Base-by-base conservation (phyloP, 1,284 basidiomycete genomes). In the Ustilago hordei region DNA sequence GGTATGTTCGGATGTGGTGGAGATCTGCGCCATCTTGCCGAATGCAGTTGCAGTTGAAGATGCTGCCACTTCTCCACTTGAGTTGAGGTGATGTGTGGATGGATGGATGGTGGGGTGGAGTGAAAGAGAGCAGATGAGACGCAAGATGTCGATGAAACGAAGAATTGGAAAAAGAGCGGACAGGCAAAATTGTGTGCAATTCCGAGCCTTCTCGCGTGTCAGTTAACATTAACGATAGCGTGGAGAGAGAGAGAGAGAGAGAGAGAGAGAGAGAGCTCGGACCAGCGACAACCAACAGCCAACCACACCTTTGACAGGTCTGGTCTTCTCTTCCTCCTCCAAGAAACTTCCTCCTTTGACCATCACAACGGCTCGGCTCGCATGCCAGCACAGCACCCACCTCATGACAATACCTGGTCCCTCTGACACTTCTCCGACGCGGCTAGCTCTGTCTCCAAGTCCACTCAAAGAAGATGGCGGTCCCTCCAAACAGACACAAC, bases 1-100 rank as follows among this genome's bases (percentile, higher is more conserved):
- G 43, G 76, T 82, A 32, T 65, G 79, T 39, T 73, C 76, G 15
- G 78, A 76, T 8, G 80, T 77, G 47, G 81, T 83, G n/a, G 76
- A 72, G 64, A 83, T 83, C 57, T 76, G 76, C 43, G 81, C 81
- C 81, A 73, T 77, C 45, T 23, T 64, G 55, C 32, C 35, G 32
- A 47, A 41, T 41, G 35, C n/a, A 15, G 28, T 28, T 28, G 23
- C 3, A 28, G 23, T 28, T 28, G 23, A 2, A 28, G 23, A 13
- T 41, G 34, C 36, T 52, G 13, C 28, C 13, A 28, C 19, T 38
- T 55, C 23, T 28, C 28, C 23, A 28, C 28, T 45, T 9, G 32
- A 54, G 39, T 38, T 17, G 38, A 31, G 32, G n/a, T 36, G 45
- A 55, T 43, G 23, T 28, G 23, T 28, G 23, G 57, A 66, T 54